These are phyloP conservation scores for Fragosphaeria purpurea DNA, from an alignment of 2,329 filamentous ascomycete genomes.

Conservation along the genomic window DNA sequence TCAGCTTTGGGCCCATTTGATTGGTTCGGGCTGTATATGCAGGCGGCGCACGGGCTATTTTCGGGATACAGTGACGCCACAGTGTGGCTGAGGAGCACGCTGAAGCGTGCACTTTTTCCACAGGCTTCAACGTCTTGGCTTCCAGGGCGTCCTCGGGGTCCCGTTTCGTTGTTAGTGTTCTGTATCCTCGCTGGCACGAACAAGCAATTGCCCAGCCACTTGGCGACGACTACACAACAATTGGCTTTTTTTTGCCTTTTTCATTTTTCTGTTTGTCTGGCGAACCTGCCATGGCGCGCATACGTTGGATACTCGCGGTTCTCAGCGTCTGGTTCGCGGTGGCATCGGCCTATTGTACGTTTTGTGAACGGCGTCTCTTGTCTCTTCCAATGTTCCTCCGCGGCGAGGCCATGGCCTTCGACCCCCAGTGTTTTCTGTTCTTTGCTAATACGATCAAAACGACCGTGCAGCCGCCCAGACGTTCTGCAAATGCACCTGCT, in stretches of 20 bases:
- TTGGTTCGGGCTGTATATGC: too few relatives aligned
- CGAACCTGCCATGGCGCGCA: slow-evolving; percentile 26
- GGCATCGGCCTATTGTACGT: slow-evolving; percentile 32
- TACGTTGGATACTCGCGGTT: slow-evolving; percentile 26
- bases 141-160: too few relatives aligned
- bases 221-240: background rate
- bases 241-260: too few relatives aligned
- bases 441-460: too few relatives aligned
- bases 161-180: too few relatives aligned
- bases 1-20: too few relatives aligned
- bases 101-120: too few relatives aligned
- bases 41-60: too few relatives aligned
- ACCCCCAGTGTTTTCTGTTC: background rate
- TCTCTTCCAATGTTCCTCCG: too few relatives aligned
- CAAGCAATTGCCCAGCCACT: too few relatives aligned
- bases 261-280: too few relatives aligned
- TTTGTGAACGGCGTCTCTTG: background rate
- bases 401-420: background rate
- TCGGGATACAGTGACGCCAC: background rate
- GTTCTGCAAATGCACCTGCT: slow-evolving; percentile 63
- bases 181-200: too few relatives aligned
- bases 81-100: slow-evolving; percentile 2
- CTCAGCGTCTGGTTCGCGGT: slow-evolving; percentile 24
- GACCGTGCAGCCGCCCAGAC: slow-evolving; percentile 42
- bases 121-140: background rate